Conservation (phyloP, 768 basidiomycete species). For the Panellus pusillus region DNA sequence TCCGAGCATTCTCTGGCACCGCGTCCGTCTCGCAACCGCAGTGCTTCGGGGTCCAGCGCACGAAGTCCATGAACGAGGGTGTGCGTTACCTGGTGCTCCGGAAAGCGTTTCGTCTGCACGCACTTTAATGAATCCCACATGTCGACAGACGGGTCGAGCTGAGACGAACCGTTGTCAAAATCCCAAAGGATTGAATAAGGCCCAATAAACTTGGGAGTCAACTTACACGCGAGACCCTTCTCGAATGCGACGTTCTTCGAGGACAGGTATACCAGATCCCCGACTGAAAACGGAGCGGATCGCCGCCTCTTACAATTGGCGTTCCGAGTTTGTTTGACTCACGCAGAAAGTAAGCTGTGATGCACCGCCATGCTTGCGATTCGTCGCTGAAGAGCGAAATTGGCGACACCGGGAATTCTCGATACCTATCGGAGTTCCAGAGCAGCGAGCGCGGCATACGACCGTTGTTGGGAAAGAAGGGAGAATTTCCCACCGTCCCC, state of each 20-base stretch:
- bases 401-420: not conserved
- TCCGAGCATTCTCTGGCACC: too few species aligned
- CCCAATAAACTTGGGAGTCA: conserved; percentile 32
- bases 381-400: conserved; percentile 6
- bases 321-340: conserved; percentile 23
- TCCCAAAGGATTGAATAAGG: conserved; percentile 25
- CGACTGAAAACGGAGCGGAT: not conserved
- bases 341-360: conserved; percentile 27
- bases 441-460: conserved; percentile 21
- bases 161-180: conserved; percentile 17
- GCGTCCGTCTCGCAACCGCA: too few species aligned
- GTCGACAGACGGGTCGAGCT: too few species aligned
- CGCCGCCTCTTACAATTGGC: conserved; percentile 23
- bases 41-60: too few species aligned
- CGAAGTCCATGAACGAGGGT: too few species aligned
- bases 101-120: too few species aligned
- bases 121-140: too few species aligned
- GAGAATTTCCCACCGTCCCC: not conserved
- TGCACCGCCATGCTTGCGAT: conserved; percentile 24
- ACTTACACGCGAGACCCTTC: conserved; percentile 27
- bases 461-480: conserved; percentile 19
- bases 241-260: conserved; percentile 30
- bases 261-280: conserved; percentile 22
- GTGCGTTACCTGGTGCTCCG: too few species aligned
- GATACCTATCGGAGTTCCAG: conserved; percentile 11